Evolutionary conservation across 768 basidiomycete genomes (phyloP).

Genomic region (Zangia roseola): DNA sequence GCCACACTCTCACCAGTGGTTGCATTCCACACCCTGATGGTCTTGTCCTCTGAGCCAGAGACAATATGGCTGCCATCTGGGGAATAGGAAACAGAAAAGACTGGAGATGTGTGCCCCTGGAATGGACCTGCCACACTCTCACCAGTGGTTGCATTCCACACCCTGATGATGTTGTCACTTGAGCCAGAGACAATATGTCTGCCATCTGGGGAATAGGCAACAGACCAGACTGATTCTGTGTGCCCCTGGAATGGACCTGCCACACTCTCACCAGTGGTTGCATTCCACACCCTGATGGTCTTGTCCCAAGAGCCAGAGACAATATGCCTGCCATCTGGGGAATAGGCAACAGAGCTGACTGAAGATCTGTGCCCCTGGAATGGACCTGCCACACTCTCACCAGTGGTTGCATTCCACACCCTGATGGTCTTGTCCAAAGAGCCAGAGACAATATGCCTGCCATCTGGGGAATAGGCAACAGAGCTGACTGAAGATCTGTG

Average conservation of each 20-base stretch:
- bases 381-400: constrained; percentile 8
- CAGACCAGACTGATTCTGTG: background rate
- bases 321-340: constrained; percentile 1
- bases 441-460: constrained; percentile 1
- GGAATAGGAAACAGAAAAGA: too few relatives aligned
- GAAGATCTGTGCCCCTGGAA: background rate
- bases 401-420: constrained; percentile 17
- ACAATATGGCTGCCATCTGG: too few relatives aligned
- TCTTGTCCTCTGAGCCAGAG: background rate
- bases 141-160: background rate
- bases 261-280: background rate
- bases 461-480: constrained; percentile 5
- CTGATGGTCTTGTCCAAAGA: background rate
- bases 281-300: background rate
- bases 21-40: background rate
- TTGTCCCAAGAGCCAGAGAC: constrained; percentile 1
- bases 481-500: constrained; percentile 4
- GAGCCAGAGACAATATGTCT: background rate
- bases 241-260: background rate
- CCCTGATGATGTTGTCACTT: background rate
- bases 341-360: constrained; percentile 4
- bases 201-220: background rate
- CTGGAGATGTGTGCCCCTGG: too few relatives aligned
- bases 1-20: background rate
- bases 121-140: background rate